Percentiles rank a stretch among this genome's conserved stretches.
Evolutionary conservation across 352 stramenopile genomes (phyloP).

Genomic region (Pythium oligandrum): DNA sequence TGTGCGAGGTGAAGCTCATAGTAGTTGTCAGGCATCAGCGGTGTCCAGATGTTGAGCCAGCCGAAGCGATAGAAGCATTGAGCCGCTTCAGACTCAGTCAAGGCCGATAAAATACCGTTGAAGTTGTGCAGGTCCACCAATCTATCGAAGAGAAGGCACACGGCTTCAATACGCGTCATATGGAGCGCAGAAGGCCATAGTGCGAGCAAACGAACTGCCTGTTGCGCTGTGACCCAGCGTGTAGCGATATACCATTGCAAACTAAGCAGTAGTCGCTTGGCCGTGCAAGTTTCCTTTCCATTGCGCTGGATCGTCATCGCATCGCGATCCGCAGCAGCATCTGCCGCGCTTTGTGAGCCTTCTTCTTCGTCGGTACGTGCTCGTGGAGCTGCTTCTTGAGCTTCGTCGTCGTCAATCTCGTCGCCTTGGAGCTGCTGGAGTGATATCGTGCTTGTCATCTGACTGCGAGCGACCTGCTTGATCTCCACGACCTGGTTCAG

Average conservation of each 20-base stretch:
- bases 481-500: slow-evolving; percentile 44
- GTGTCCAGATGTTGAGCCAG: slow-evolving; percentile 70
- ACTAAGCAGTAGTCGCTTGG: slow-evolving; percentile 55
- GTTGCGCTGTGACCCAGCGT: slow-evolving; percentile 61
- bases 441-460: background rate
- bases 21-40: slow-evolving; percentile 68
- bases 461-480: slow-evolving; percentile 8
- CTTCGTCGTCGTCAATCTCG: slow-evolving; percentile 4
- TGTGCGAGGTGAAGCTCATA: slow-evolving; percentile 65
- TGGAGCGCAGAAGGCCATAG: slow-evolving; percentile 47
- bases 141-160: slow-evolving; percentile 64
- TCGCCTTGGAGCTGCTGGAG: background rate
- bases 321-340: slow-evolving; percentile 6
- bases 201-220: slow-evolving; percentile 43
- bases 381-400: background rate
- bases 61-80: slow-evolving; percentile 63
- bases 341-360: slow-evolving; percentile 16
- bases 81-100: slow-evolving; percentile 49
- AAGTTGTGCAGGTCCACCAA: slow-evolving; percentile 73
- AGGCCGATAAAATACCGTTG: slow-evolving; percentile 43
- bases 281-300: slow-evolving; percentile 45
- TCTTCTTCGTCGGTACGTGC: slow-evolving; percentile 7
- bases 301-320: slow-evolving; percentile 25
- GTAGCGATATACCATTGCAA: slow-evolving; percentile 68
- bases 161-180: slow-evolving; percentile 46